Conservation (phyloP, 2,329 filamentous ascomycete species). For the Sordariomycetes sp. region DNA sequence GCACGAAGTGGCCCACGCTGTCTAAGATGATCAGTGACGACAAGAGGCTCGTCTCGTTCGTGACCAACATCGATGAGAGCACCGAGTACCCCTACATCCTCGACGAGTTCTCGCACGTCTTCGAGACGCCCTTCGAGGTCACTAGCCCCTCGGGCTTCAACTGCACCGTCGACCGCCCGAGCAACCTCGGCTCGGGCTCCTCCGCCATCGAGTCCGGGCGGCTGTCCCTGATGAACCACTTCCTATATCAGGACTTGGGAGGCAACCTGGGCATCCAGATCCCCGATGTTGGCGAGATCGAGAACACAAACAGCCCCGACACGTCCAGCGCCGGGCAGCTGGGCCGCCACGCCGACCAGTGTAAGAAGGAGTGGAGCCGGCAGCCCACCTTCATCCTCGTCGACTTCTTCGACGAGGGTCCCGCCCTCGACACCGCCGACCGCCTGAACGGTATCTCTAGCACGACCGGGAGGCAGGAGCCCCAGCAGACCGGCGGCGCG, state of each 20-base stretch:
- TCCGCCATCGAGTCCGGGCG: conserved; percentile 42
- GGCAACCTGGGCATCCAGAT: conserved; percentile 43
- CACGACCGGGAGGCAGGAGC: neutral
- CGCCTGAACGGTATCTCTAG: conserved; percentile 42
- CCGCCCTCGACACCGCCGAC: conserved; percentile 58
- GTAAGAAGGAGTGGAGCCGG: conserved; percentile 42
- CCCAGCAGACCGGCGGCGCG: neutral
- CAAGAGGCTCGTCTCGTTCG: conserved; percentile 55
- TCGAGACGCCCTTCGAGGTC: conserved; percentile 61
- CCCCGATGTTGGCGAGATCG: conserved; percentile 46
- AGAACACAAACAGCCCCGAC: conserved; percentile 50
- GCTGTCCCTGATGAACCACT: conserved; percentile 70
- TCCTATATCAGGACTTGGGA: conserved; percentile 48
- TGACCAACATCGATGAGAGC: conserved; percentile 38
- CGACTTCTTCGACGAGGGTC: conserved; percentile 66
- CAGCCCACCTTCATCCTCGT: conserved; percentile 64
- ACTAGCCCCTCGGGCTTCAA: conserved; percentile 51
- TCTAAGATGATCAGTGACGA: conserved; percentile 49
- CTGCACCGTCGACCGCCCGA: conserved; percentile 57
- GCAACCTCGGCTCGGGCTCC: conserved; percentile 29
- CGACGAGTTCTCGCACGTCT: conserved; percentile 52
- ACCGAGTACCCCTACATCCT: conserved; percentile 42
- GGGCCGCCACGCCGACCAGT: conserved; percentile 39
- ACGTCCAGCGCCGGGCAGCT: conserved; percentile 38
- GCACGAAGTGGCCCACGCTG: conserved; percentile 56